Evolutionary conservation across 768 basidiomycete species (phyloP), one percentile per base, ranked within the genome.

Genomic region (Daedalea quercina): DNA sequence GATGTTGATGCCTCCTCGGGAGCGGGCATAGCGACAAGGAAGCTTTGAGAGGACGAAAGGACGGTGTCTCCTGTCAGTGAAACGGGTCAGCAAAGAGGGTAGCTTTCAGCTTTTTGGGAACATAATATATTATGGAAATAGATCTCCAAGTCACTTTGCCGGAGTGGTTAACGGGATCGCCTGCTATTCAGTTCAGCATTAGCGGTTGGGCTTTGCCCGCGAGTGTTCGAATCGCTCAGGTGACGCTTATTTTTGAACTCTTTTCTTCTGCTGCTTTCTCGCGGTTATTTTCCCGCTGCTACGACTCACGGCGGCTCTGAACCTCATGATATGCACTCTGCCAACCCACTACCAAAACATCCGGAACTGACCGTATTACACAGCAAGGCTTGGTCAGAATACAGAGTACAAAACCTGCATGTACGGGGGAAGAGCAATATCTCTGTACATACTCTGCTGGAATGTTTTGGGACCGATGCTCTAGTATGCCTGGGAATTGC

Each of bases 81-180:
- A 31, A 11, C 4, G 11, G 28, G 11, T 11, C 28, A 6, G 28
- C 28, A 31, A 31, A 31, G 11, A 4, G 28, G 11, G 28, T 31
- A 6, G 6, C 4, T 31, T 31, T 11, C 4, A 31, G 11, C 28
- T 11, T 31, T 31, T 31, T 31, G 28, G 6, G 11, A 31, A 31
- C 28, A 11, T 31, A 31, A 31, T 6, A 31, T n/a, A n/a, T n/a
- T n/a, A n/a, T n/a, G n/a, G 40, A 23, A 9, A 33, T 9, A 17
- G 20, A 15, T 1, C 25, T 28, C 7, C 50, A 57, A 51, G 84
- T 86, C 84, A 87, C 87, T 87, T 89, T 90, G 86, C 87, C 87
- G 86, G 87, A 90, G 87, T 89, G 87, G 87, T 90, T 88, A 89
- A 87, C 71, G 71, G 71, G 70, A 69, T 72, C 69, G 71, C 70